These are phyloP conservation scores for Bipolaris cookei DNA, from an alignment of 2,329 filamentous ascomycete genomes.

Conservation along the genomic window DNA sequence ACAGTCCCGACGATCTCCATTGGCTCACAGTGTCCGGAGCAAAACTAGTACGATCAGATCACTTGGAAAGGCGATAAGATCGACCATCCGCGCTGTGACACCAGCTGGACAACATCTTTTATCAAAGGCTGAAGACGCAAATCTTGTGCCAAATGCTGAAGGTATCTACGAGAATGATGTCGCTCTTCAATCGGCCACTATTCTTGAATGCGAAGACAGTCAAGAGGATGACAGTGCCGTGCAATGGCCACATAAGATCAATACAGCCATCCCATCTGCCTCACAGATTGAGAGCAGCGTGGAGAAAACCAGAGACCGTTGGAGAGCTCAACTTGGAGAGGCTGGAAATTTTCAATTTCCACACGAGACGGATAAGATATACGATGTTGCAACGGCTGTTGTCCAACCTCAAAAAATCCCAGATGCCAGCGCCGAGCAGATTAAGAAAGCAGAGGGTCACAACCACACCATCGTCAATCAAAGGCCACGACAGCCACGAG, in stretches of 20 bases:
- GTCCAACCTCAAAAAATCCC: not conserved
- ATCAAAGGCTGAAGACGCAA: constrained; percentile 11
- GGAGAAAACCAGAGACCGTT: constrained; percentile 49
- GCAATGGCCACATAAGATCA: not conserved
- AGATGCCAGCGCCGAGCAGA: not conserved
- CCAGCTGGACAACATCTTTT: constrained; percentile 29
- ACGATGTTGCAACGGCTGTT: constrained; percentile 18
- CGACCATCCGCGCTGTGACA: constrained; percentile 49
- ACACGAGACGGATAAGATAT: constrained; percentile 35
- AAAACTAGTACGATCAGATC: constrained; percentile 39
- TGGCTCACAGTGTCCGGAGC: constrained; percentile 24
- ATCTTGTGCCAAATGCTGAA: constrained; percentile 10
- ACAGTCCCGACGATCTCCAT: constrained; percentile 17
- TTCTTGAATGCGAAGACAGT: constrained; percentile 6
- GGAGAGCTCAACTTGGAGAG: constrained; percentile 52
- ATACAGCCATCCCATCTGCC: constrained; percentile 40
- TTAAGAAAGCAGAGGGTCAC: not conserved
- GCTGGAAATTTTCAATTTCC: constrained; percentile 35
- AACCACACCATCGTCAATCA: not conserved
- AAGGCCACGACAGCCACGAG: not conserved
- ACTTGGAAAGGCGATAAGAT: constrained; percentile 36
- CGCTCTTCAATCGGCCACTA: constrained; percentile 11
- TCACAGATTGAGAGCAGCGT: constrained; percentile 51
- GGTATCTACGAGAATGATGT: constrained; percentile 17
- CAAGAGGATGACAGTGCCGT: not conserved